Evolutionary conservation across 306 rosid genomes (phyloP).

Genomic region (Ammopiptanthus mongolicus): DNA sequence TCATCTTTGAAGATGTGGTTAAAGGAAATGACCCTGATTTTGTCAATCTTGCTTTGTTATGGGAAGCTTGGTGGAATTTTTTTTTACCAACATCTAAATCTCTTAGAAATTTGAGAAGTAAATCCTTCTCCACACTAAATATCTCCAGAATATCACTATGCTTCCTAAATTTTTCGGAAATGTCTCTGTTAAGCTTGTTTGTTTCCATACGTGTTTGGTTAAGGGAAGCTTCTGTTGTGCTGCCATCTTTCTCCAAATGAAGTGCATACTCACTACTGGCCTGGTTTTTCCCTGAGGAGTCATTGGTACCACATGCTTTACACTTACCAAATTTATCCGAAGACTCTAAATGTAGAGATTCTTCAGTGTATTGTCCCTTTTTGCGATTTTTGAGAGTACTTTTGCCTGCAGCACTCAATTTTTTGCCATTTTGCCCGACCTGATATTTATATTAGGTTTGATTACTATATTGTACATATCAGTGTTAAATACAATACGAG

Average conservation of each 20-base stretch:
- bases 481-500: neutral
- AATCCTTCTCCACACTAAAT: conserved; percentile 50
- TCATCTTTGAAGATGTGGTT: conserved; percentile 30
- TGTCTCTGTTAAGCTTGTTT: conserved; percentile 23
- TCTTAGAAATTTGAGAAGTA: conserved; percentile 54
- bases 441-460: conserved; percentile 12
- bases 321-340: conserved; percentile 11
- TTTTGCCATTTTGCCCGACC: conserved; percentile 32
- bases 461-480: neutral
- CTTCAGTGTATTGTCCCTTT: conserved; percentile 16
- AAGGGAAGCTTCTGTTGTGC: conserved; percentile 21
- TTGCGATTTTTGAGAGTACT: conserved; percentile 17
- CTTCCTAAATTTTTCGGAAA: conserved; percentile 32
- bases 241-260: conserved; percentile 20
- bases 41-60: conserved; percentile 38
- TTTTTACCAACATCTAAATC: conserved; percentile 31
- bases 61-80: conserved; percentile 33
- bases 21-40: conserved; percentile 79
- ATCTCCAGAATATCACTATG: conserved; percentile 49
- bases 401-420: conserved; percentile 17
- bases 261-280: conserved; percentile 5
- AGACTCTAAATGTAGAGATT: conserved; percentile 29
- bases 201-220: neutral
- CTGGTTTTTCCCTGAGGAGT: conserved; percentile 7
- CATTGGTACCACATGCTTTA: neutral